Percentiles rank a stretch among this genome's conserved stretches.
phyloP scores from a whole-genome alignment of 169 alveolate genomes.

The Eimeria zaria region DNA sequence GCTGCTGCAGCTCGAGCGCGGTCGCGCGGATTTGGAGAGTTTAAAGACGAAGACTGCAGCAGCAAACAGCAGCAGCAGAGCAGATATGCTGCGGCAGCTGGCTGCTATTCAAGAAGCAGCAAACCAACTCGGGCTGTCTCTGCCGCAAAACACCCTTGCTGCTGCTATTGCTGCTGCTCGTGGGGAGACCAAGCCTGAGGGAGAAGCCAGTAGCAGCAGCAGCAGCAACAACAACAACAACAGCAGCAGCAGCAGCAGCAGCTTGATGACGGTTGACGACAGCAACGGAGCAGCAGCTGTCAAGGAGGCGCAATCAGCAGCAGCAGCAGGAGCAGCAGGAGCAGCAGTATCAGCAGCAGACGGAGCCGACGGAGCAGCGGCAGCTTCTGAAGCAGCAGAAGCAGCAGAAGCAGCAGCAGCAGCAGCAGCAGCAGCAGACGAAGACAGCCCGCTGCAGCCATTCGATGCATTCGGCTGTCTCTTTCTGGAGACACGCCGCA shows the following conservation, averaged over 20 bases:
- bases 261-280: background rate
- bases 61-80: slow-evolving; percentile 44
- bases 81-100: slow-evolving; percentile 4
- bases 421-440: slow-evolving; percentile 67
- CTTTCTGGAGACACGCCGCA: background rate
- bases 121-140: background rate
- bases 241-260: slow-evolving; percentile 19
- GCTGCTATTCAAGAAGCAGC: slow-evolving; percentile 19
- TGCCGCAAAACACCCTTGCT: slow-evolving; percentile 6
- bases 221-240: slow-evolving; percentile 1
- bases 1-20: slow-evolving; percentile 73
- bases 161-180: slow-evolving; percentile 41
- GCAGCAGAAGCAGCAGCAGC: slow-evolving; percentile 69
- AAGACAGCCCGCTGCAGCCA: background rate
- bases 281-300: background rate
- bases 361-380: background rate
- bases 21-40: slow-evolving; percentile 28
- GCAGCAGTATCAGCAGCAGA: background rate
- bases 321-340: slow-evolving; percentile 26
- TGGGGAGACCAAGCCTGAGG: background rate
- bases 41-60: slow-evolving; percentile 30
- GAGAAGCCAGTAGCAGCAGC: background rate
- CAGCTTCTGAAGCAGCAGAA: background rate
- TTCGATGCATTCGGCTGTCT: slow-evolving; percentile 65
- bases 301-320: too few species aligned